Evolutionary conservation across 2,329 filamentous ascomycete genomes (phyloP), one percentile per base, ranked within the genome.

Genomic region (Herpotrichia juniperi): DNA sequence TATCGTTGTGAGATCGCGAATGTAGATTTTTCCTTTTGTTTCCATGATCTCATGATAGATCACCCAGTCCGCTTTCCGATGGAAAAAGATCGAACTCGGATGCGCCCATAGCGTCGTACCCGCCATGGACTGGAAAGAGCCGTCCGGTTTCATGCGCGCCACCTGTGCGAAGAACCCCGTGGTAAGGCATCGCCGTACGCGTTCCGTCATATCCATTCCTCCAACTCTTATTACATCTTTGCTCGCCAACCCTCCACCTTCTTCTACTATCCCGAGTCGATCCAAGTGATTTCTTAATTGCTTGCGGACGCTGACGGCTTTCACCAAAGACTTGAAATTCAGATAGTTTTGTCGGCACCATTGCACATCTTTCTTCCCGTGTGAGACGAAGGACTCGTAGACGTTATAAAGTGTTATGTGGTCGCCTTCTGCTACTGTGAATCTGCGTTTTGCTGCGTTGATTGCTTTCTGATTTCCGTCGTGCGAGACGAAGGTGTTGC

Each of bases 31-130:
- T 58, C 84, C 85, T 9, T 88, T 86, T 4, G 90, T 96, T 77
- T 97, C 91, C 81, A 96, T 85, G 31, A 96, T 86, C 76, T 97
- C 93, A 64, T 96, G 89, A 68, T 97, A 99, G 28, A 99, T 83
- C 9, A 97, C 92, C 92, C 93, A 97, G 58, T 97, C 92, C 10
- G 91, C 91, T 78, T 96, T 97, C 50, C 93, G 87, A 73, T 96
- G 96, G 79, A 97, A 97, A 86, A 97, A 91, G 61, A 97, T 77
- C 32, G 90, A 96, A 67, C 86, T 96, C 0, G 94, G 94, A 74
- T 99, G 94, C 19, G 92, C 91, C 77, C 96, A 84, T 47, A 97
- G 79, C 4, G 86, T 83, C 45, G 88, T 88, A 25, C 91, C 91
- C 54, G 87, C 87, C n/a, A 96, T 87, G 45, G 91, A 93, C 62